phyloP scores from a whole-genome alignment of 2,329 filamentous ascomycete species.

The Neofusicoccum parvum region DNA sequence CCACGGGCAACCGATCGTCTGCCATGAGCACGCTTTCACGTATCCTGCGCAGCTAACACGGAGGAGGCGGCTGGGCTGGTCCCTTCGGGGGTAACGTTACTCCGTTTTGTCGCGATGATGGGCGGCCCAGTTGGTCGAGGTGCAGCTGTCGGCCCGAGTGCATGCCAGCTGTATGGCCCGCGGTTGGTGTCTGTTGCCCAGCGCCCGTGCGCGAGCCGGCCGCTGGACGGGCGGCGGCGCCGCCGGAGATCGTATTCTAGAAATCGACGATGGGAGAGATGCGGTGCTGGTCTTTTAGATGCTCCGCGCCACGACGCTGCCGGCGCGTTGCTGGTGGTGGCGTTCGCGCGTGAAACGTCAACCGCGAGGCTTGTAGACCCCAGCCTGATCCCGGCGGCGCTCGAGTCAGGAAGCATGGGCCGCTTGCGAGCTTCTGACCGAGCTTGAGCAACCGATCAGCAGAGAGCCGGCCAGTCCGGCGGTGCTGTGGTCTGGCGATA shows the following conservation, averaged over 20 bases:
- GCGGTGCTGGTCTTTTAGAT: constrained; percentile 4
- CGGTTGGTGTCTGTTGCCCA: background rate
- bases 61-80: background rate
- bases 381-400: background rate
- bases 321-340: constrained; percentile 1
- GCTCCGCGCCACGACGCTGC: constrained; percentile 10
- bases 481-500: background rate
- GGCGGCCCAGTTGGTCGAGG: constrained; percentile 12
- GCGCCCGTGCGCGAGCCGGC: background rate
- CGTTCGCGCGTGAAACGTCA: constrained; percentile 10
- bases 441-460: constrained; percentile 12
- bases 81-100: constrained; percentile 2
- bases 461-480: constrained; percentile 5
- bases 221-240: background rate
- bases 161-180: constrained; percentile 8
- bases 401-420: constrained; percentile 1
- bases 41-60: constrained; percentile 9
- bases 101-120: constrained; percentile 15
- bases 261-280: constrained; percentile 15
- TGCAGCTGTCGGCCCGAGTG: constrained; percentile 17
- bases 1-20: constrained; percentile 9
- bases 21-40: constrained; percentile 5
- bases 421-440: constrained; percentile 5
- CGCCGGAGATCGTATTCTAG: constrained; percentile 11
- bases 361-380: constrained; percentile 3